Conservation (phyloP, 257 asterid species). For the Solanum lycopersicoides region DNA sequence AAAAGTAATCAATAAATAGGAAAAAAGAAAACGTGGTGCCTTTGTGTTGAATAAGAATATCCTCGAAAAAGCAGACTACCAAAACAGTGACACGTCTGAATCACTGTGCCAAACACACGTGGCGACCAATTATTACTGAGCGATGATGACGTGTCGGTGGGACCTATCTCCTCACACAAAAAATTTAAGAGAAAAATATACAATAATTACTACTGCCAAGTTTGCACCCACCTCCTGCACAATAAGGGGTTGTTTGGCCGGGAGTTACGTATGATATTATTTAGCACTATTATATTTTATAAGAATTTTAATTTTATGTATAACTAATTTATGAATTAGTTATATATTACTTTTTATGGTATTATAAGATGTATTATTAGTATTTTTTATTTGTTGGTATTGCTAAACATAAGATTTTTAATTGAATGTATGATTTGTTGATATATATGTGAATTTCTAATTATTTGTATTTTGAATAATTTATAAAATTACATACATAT, state of each 20-base stretch:
- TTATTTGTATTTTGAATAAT: no score
- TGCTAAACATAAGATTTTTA: rapidly evolving
- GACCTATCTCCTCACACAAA: conserved; percentile 1
- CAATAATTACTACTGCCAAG: neutral
- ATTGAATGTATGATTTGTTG: no score
- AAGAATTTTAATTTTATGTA: no score
- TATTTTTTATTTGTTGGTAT: no score
- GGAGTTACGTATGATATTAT: no score
- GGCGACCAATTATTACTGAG: neutral
- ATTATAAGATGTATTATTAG: no score
- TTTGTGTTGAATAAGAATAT: conserved; percentile 2
- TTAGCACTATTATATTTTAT: no score
- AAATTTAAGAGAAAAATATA: neutral
- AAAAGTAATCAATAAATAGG: neutral
- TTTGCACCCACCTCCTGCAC: neutral
- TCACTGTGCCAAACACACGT: neutral
- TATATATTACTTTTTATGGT: no score
- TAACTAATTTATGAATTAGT: no score
- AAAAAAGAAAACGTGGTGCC: neutral
- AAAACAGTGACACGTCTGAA: neutral
- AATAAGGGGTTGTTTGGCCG: neutral
- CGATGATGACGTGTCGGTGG: neutral
- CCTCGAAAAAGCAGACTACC: neutral
- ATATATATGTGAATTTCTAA: no score
- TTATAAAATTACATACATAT: no score